A percentile compares a stretch with the other conserved stretches of the same genome.
Evolutionary conservation across 345 rosid species (phyloP).

Genomic region (Syzygium oleosum): DNA sequence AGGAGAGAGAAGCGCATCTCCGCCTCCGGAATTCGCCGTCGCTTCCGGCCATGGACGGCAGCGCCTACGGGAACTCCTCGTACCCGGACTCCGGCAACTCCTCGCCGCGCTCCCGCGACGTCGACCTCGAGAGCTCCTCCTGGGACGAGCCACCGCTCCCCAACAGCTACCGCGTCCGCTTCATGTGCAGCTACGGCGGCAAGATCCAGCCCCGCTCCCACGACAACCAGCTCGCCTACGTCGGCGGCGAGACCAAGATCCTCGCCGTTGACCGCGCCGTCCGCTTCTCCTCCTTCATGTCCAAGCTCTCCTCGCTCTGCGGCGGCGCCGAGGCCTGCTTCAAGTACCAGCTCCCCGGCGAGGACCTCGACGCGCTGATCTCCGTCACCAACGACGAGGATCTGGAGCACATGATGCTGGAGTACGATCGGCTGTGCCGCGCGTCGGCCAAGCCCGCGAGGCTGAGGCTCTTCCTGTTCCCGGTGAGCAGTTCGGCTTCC

Average conservation of each 20-base stretch:
- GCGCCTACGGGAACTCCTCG: conserved; percentile 29
- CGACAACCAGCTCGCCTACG: conserved; percentile 44
- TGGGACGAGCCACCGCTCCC: conserved; percentile 26
- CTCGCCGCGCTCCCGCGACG: conserved; percentile 52
- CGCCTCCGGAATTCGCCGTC: too few relatives aligned
- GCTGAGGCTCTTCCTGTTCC: conserved; percentile 44
- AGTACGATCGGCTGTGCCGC: conserved; percentile 43
- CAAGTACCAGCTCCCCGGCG: conserved; percentile 66
- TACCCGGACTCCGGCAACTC: conserved; percentile 53
- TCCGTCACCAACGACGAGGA: conserved; percentile 65
- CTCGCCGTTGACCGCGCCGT: conserved; percentile 38
- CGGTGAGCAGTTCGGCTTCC: conserved; percentile 6
- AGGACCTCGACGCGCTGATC: conserved; percentile 59
- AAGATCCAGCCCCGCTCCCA: conserved; percentile 58
- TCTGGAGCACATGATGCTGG: conserved; percentile 57
- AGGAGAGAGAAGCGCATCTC: not conserved
- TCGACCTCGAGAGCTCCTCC: conserved; percentile 41
- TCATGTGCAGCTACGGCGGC: conserved; percentile 66
- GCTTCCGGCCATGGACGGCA: conserved; percentile 24
- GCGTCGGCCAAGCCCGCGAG: conserved; percentile 33
- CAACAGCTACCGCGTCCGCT: conserved; percentile 6
- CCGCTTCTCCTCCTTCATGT: conserved; percentile 26
- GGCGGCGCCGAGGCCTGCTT: conserved; percentile 24
- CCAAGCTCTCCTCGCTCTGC: conserved; percentile 29
- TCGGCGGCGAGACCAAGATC: conserved; percentile 64